Evolutionary conservation across 305 asterid species (phyloP).

Genomic region (Solanum hybrid): DNA sequence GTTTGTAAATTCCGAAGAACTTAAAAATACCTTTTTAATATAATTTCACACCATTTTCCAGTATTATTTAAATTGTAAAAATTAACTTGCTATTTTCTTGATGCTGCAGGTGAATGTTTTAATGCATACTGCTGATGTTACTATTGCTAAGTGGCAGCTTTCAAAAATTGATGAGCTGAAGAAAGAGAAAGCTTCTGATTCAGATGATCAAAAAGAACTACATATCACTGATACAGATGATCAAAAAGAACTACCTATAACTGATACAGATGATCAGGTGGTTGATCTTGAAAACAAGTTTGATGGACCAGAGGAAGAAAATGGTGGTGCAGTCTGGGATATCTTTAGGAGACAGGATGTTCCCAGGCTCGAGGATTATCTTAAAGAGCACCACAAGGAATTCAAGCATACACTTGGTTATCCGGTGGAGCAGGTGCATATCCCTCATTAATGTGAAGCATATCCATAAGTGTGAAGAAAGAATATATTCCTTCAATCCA

Average conservation of each 20-base stretch:
- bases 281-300: constrained; percentile 1
- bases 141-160: not conserved
- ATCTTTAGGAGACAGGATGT: constrained; percentile 51
- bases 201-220: constrained; percentile 26
- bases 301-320: constrained; percentile 13
- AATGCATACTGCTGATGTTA: constrained; percentile 53
- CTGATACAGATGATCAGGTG: not conserved
- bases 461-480: not conserved
- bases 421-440: constrained; percentile 37
- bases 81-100: not conserved
- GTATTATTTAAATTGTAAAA: not conserved
- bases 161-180: constrained; percentile 20
- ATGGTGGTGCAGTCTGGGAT: constrained; percentile 63
- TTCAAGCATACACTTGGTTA: constrained; percentile 34
- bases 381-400: constrained; percentile 43
- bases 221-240: constrained; percentile 6
- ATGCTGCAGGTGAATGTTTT: constrained; percentile 43
- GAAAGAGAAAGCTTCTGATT: constrained; percentile 8
- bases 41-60: not conserved
- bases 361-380: constrained; percentile 47
- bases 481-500: not conserved
- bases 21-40: not conserved
- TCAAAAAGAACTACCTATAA: no score
- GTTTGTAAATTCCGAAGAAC: not conserved
- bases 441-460: not conserved